Base-by-base conservation (phyloP, 495 filamentous ascomycete species). In the Hypoxylon fragiforme region DNA sequence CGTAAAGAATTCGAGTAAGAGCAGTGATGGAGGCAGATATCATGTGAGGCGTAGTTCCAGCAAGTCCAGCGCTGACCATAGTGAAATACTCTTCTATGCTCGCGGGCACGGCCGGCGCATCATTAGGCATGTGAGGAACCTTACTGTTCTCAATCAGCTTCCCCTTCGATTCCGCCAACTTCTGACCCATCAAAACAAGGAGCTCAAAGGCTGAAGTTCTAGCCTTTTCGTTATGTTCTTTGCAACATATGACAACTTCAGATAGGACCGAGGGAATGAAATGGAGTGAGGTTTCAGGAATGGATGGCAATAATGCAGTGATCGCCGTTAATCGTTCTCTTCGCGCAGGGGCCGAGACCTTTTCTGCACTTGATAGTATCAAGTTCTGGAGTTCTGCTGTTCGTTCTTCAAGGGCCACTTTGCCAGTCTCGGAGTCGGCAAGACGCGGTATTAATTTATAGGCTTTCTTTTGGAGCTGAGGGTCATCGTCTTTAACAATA, bases 401-500 rank as follows among this genome's bases (percentile, higher is more conserved):
- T 45, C 90, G 85, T 54, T 89, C 83, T 55, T 78, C 60, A 4
- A 98, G 79, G 11, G 91, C 90, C 3, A 73, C 72, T 26, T 76
- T 77, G 12, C 95, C 95, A 20, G 73, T 77, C n/a, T 84, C 79
- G 5, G 91, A 92, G 22, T 88, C 84, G 2, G 88, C 86, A 35
- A 98, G 81, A 22, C 92, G 84, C 6, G 94, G 92, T 45, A 98
- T 90, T 40, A 98, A 78, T 71, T 97, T 97, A 77, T 97, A 98
- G 2, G 94, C 92, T 73, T 98, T 98, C 82, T 98, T 98, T 69
- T 97, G 91, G n/a, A 98, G 77, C 65, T 97, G 92, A 19, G 94
- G 87, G 56, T 97, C 95, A 26, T 85, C 78, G 39, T 81, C 72
- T 57, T 83, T 85, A 59, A 85, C 83, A 47, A 97, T 81, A 42